Evolutionary conservation across 306 rosid genomes (phyloP), one percentile per base, ranked within the genome.

Genomic region (Acacia confusa): DNA sequence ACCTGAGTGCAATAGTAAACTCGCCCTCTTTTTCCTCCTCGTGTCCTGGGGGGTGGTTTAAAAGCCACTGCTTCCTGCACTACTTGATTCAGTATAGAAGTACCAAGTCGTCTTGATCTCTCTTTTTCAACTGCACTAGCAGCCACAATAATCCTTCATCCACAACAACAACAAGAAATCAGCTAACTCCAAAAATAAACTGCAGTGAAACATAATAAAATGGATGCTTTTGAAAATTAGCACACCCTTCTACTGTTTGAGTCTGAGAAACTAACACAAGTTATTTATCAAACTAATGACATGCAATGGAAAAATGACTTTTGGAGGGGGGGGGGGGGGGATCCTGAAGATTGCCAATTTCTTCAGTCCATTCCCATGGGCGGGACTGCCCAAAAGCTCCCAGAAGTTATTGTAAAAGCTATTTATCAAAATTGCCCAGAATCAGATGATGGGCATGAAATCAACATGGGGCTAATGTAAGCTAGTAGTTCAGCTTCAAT

Each of bases 1-100:
- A 93, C 94, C 98, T 90, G 99, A 70, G 99, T 95, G 80, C 97
- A 92, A 85, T 95, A 93, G 88, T 95, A 95, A 64, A 95, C 94
- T 79, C 94, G 94, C 71, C 99, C 99, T 78, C 99, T 90, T 86
- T 81, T 92, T 53, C 97, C 97, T 69, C 98, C 97, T 24, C 98
- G 87, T 67, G 97, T 92, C 84, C 94, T 89, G 68, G 98, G 99
- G 77, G 98, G 99, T 76, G 97, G 78, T 89, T 95, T 95, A 81
- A 95, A 95, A 88, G 94, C 94, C 80, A 91, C 77, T 68, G 99
- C 93, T 85, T 95, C 99, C 70, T 28, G 94, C 81, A 95, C 86
- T 15, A 93, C 97, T 88, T 92, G 98, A 92, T 95, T 95, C 82
- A 95, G 81, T 76, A 86, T 89, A 72, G 99, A 82, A 84, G 99